Evolutionary conservation across 2,329 filamentous ascomycete genomes (phyloP), one percentile per base, ranked within the genome.

Genomic region (Phaeosphaeriaceae sp.): DNA sequence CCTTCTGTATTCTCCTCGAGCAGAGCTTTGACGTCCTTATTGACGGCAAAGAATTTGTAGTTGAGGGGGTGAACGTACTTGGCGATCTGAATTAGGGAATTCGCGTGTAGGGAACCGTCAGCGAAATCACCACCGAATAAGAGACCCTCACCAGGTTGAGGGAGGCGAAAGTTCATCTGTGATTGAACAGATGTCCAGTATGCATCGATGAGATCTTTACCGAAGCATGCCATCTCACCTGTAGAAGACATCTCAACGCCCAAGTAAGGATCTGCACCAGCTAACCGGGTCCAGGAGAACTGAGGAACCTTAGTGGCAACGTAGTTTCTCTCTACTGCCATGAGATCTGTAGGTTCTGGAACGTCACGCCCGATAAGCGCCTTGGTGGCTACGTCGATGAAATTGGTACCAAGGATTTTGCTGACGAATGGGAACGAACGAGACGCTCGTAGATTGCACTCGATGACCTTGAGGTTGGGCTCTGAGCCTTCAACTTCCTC

Each of bases 111-210:
- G 20, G 61, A 56, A 35, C 53, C 60, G n/a, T 56, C 40, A 61
- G 79, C 81, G 53, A 86, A 78, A 72, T 97, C 90, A 64, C 94
- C 94, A 58, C 94, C 94, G 60, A 99, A 90, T 44, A 99, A 87
- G 50, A 99, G 87, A 78, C 94, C 93, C 81, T 97, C 92, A 60
- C 94, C 94, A 44, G 92, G 90, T 75, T 95, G 88, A 35, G 94
- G 94, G 68, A 97, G 85, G 64, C 92, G 90, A 90, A 97, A 97
- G 85, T 97, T 99, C 93, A 97, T 99, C 66, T 90, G 93, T 16
- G 91, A 94, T 78, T 99, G 94, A 54, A 96, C 81, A 15, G 92
- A 95, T 20, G 92, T 83, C 94, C 94, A 99, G 85, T 99, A 99
- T 45, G 94, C 94, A 74, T 99, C 94, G 41, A 97, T 83, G 9